A percentile compares a stretch with the other conserved stretches of the same genome.
phyloP scores from a whole-genome alignment of 164 flowering plant species.

The Brasenia schreberi region DNA sequence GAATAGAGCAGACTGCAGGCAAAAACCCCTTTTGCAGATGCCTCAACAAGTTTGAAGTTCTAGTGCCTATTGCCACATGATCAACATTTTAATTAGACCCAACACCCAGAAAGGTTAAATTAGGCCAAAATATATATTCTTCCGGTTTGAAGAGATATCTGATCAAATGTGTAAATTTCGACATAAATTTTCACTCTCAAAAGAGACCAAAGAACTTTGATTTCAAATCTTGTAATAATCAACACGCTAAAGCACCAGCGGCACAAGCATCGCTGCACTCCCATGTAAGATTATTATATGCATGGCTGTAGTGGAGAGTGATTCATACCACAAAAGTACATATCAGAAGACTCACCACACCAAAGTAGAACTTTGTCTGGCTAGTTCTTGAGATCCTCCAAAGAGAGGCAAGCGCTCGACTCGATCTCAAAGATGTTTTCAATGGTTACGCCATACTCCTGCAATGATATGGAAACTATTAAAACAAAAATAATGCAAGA shows the following conservation, averaged over 20 bases:
- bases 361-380: constrained; percentile 81
- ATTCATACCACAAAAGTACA: too few species aligned
- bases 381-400: constrained; percentile 45
- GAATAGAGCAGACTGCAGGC: constrained; percentile 62
- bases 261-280: too few species aligned
- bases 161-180: too few species aligned
- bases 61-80: constrained; percentile 29
- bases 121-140: too few species aligned
- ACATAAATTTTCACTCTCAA: too few species aligned
- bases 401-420: constrained; percentile 36
- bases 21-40: constrained; percentile 70
- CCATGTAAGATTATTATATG: too few species aligned
- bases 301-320: too few species aligned
- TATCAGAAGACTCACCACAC: constrained; percentile 52
- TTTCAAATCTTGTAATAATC: too few species aligned
- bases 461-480: neutral
- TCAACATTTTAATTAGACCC: neutral
- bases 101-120: too few species aligned
- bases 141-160: too few species aligned
- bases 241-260: too few species aligned
- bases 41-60: constrained; percentile 66
- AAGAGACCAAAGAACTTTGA: too few species aligned
- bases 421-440: constrained; percentile 54
- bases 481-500: neutral
- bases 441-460: constrained; percentile 55